Conservation (phyloP, 352 stramenopile species). For the Phytophthora pseudosyringae region DNA sequence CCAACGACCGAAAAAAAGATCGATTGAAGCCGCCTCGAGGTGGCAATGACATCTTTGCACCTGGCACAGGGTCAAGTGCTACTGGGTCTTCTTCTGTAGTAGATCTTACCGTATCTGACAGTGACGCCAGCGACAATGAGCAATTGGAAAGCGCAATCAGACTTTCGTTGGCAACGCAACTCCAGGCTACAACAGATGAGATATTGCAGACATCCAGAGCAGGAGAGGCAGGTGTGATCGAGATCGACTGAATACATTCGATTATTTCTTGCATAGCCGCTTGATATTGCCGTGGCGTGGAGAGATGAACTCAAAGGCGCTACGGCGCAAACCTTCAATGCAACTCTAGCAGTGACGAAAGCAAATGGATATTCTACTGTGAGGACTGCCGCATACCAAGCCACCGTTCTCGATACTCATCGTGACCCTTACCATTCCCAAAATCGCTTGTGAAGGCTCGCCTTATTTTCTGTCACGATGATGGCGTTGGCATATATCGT, state of each 20-base stretch:
- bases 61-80: not conserved
- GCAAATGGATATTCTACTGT: not conserved
- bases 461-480: not conserved
- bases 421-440: not conserved
- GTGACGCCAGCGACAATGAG: conserved; percentile 29
- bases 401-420: not conserved
- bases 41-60: not conserved
- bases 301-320: too few relatives aligned
- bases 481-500: not conserved
- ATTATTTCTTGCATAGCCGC: not conserved
- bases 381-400: not conserved
- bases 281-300: not conserved
- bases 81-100: conserved; percentile 19
- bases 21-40: not conserved
- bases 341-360: too few relatives aligned
- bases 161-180: conserved; percentile 1
- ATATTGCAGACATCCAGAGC: not conserved
- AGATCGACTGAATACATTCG: conserved; percentile 36
- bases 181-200: not conserved
- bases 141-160: conserved; percentile 10
- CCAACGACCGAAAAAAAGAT: not conserved
- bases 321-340: too few relatives aligned
- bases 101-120: conserved; percentile 46
- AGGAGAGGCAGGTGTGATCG: conserved; percentile 45
- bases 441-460: not conserved